These are phyloP conservation scores for Monosporozyma siamensis DNA, from an alignment of 805 yeast species.

Conservation along the genomic window DNA sequence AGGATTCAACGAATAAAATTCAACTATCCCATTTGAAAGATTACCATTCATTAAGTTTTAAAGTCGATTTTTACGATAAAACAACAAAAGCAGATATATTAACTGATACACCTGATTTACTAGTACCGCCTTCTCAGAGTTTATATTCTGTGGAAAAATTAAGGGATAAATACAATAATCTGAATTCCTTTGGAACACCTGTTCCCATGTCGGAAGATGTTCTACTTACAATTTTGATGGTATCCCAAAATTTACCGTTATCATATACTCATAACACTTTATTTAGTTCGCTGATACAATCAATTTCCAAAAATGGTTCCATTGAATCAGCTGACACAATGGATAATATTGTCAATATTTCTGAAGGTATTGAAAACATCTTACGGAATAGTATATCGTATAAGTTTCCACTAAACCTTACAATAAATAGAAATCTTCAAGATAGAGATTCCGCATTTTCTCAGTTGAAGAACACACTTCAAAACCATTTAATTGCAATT, in stretches of 20 bases:
- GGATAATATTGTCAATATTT: constrained; percentile 2
- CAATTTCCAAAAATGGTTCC: neutral
- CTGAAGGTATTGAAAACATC: constrained; percentile 5
- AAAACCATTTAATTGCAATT: neutral
- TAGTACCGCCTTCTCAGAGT: neutral
- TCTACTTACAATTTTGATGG: constrained; percentile 8
- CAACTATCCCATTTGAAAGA: constrained; percentile 6
- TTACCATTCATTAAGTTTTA: constrained; percentile 3
- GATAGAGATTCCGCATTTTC: neutral
- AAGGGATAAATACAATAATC: neutral
- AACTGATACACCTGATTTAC: neutral
- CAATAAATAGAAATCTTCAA: neutral
- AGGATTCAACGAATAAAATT: neutral
- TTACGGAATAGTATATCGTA: constrained; percentile 1
- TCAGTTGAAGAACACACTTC: neutral
- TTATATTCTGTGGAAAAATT: neutral
- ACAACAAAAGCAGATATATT: too few species aligned
- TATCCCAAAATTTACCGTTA: constrained; percentile 10
- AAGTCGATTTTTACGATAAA: neutral
- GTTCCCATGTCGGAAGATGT: neutral
- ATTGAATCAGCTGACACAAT: neutral
- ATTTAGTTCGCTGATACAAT: constrained; percentile 4
- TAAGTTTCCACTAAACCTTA: constrained; percentile 1
- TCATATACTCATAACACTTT: constrained; percentile 4
- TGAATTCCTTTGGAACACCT: too few species aligned